Base-by-base conservation (phyloP, 2,329 filamentous ascomycete genomes). In the Diaporthe australafricana region DNA sequence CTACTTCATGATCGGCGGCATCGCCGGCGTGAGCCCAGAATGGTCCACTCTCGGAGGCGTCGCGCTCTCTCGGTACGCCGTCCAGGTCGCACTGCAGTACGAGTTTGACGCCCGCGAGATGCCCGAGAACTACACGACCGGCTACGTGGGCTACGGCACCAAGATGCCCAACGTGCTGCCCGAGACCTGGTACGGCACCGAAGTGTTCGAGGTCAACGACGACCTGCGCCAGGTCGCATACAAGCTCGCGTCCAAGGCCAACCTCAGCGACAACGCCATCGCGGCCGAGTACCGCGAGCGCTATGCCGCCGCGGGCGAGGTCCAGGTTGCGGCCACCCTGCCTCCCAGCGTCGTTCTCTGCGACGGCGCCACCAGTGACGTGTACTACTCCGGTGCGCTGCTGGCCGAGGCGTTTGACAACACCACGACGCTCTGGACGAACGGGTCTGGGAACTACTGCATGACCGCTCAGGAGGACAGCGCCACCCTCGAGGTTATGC, bases 1-100 rank as follows among this genome's bases (percentile, higher is more conserved):
- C 1, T 95, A 95, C 82, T 94, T 94, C 80, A 80, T 95, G 71
- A 80, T 93, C 38, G 89, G 87, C 1, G 93, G 93, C 2, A 94
- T 95, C 74, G 92, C 90, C 1, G 93, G 93, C n/a, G 86, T 94
- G 53, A 94, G 90, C 79, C 93, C 93, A 0, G 88, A 91, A 73
- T 81, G 89, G 32, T 90, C 87, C 27, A 94, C 92, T 0, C 84
- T 93, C 5, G 89, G 88, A 55, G 87, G 88, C 50, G 92, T 93
- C 0, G 91, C 91, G 1, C 89, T 95, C 68, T 88, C 90, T 47
- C 87, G 89, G 27, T 95, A 90, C 77, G 89, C 92, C 0, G 87
- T 95, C 6, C 93, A 95, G 78, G 92, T 94, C 3, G 92, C 90
- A 0, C 83, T 94, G 68, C 92, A 95, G 79, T 93, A 94, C 75